These are phyloP conservation scores for Solanum bulbocastanum DNA, from an alignment of 257 asterid genomes.

Conservation along the genomic window DNA sequence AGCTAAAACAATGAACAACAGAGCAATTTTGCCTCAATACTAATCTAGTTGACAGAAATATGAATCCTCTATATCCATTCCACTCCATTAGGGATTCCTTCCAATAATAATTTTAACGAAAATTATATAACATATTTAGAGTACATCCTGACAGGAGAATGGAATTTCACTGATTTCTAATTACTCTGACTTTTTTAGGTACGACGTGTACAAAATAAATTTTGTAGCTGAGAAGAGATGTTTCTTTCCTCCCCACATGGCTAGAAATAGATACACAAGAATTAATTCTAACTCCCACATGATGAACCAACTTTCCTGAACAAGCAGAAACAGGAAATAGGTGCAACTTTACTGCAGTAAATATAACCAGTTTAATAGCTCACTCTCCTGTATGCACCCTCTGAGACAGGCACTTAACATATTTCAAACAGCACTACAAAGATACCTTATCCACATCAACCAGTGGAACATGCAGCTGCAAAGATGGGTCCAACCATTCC, in stretches of 20 bases:
- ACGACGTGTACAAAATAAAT: background rate
- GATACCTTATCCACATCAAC: conserved; percentile 94
- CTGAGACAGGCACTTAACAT: background rate
- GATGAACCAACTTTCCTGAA: background rate
- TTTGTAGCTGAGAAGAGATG: background rate
- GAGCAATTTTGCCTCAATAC: background rate
- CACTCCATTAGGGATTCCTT: background rate
- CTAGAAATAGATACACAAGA: background rate
- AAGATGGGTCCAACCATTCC: conserved; percentile 74
- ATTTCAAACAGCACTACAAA: background rate
- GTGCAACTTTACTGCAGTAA: background rate
- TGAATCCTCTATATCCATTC: background rate
- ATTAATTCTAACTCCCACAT: background rate
- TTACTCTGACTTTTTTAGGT: background rate
- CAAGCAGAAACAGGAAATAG: background rate
- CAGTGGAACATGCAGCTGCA: conserved; percentile 74
- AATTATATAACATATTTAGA: background rate
- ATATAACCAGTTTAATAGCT: background rate
- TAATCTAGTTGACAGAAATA: background rate
- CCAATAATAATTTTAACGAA: background rate
- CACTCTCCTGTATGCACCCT: background rate
- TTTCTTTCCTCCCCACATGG: background rate
- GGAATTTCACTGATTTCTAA: background rate
- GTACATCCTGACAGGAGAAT: background rate
- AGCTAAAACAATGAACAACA: background rate